A percentile compares a stretch with the other conserved stretches of the same genome.
Conservation (phyloP, 768 basidiomycete species). For the Suillus americanus region DNA sequence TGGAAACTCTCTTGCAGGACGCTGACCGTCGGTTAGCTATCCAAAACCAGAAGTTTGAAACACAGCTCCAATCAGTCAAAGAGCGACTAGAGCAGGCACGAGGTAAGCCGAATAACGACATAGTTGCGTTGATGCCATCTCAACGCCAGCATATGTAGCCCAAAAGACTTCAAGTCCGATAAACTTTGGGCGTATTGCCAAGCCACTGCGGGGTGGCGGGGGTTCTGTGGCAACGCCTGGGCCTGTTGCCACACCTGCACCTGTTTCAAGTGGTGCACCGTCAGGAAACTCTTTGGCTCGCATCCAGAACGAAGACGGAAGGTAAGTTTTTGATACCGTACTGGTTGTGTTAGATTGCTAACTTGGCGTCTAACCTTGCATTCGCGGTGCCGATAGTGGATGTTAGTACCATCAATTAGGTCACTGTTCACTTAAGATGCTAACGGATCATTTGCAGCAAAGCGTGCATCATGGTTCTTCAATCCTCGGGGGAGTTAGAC, state of each 20-base stretch:
- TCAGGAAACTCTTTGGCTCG: constrained; percentile 66
- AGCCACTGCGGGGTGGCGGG: constrained; percentile 93
- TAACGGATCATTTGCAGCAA: constrained; percentile 54
- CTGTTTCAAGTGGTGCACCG: constrained; percentile 43
- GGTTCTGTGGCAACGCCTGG: constrained; percentile 48
- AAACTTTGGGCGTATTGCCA: constrained; percentile 93
- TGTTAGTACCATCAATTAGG: constrained; percentile 25
- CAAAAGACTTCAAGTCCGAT: constrained; percentile 77
- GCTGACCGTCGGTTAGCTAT: constrained; percentile 90
- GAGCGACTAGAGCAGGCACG: constrained; percentile 91
- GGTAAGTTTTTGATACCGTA: constrained; percentile 41
- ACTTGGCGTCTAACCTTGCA: constrained; percentile 16
- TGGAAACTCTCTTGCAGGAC: constrained; percentile 90
- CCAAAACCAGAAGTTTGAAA: constrained; percentile 95
- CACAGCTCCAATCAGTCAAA: constrained; percentile 87
- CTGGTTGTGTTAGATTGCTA: constrained; percentile 7
- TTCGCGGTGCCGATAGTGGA: constrained; percentile 30
- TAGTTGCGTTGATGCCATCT: constrained; percentile 16
- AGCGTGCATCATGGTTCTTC: constrained; percentile 94
- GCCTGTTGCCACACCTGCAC: constrained; percentile 38
- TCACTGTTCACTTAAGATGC: constrained; percentile 17
- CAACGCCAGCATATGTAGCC: constrained; percentile 43
- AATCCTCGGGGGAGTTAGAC: constrained; percentile 63
- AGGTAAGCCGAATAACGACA: constrained; percentile 50
- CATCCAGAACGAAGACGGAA: constrained; percentile 79